These are phyloP conservation scores for Graphilbum fragrans DNA, from an alignment of 2,329 filamentous ascomycete species.

Conservation along the genomic window DNA sequence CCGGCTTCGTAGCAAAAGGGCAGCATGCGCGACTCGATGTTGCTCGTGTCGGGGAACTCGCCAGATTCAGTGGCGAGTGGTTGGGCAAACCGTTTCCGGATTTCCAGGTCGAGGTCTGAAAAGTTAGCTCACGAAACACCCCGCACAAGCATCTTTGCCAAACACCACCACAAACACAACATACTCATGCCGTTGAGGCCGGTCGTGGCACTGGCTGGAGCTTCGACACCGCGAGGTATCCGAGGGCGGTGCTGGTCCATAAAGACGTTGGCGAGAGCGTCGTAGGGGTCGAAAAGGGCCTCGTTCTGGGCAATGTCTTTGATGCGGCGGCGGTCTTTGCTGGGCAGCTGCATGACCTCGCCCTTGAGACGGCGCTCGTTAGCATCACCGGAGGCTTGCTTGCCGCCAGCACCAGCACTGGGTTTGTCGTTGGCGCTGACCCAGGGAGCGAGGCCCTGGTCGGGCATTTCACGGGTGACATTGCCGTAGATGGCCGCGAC, in stretches of 20 bases:
- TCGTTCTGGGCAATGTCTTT: conserved; percentile 53
- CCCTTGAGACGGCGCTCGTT: conserved; percentile 53
- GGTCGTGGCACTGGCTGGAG: conserved; percentile 51
- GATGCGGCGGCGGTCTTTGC: conserved; percentile 51
- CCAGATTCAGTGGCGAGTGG: conserved; percentile 55
- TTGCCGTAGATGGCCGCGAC: conserved; percentile 56
- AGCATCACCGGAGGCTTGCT: conserved; percentile 53
- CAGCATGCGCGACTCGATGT: conserved; percentile 53
- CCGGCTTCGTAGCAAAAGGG: conserved; percentile 58
- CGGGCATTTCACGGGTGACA: conserved; percentile 57
- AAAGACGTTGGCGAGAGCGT: conserved; percentile 40
- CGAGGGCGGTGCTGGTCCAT: conserved; percentile 35
- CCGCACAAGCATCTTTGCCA: too few relatives aligned
- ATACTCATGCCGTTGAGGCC: conserved; percentile 72
- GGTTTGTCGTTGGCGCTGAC: conserved; percentile 62
- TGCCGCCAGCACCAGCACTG: conserved; percentile 39
- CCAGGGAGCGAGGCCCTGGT: conserved; percentile 56
- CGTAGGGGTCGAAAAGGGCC: conserved; percentile 33
- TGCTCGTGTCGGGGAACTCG: conserved; percentile 54
- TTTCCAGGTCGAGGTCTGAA: conserved; percentile 58
- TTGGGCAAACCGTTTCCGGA: conserved; percentile 51
- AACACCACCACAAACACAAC: conserved; percentile 17
- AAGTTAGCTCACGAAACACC: too few relatives aligned
- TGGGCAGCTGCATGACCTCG: conserved; percentile 60
- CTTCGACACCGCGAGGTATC: conserved; percentile 38